Base-by-base conservation (phyloP, 345 rosid genomes). In the Citrus medica region DNA sequence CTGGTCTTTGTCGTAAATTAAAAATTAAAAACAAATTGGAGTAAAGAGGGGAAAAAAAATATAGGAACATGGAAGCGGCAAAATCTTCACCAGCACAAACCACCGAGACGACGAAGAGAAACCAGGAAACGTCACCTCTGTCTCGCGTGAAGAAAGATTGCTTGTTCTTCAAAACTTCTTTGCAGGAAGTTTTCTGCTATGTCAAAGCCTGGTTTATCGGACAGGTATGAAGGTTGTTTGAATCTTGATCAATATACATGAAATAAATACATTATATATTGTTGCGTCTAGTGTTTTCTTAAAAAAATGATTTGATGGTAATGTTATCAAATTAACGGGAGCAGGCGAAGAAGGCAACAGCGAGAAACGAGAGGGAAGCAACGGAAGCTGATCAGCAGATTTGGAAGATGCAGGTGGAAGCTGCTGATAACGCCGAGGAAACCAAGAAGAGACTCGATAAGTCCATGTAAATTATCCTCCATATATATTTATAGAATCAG, bases 351-450 rank as follows among this genome's bases (percentile, higher is more conserved):
- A 87, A 69, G 78, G 68, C 88, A 84, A 87, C 78, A 7, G 92
- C 94, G 27, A 86, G 79, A 79, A 87, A 79, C 75, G 93, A 92
- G 88, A 82, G 81, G 79, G 93, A 87, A 81, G 93, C 87, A 12
- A 60, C 89, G 1, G 88, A 85, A 33, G 92, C 92, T 56, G 86
- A 89, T 9, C 28, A 89, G 65, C 76, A 69, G 65, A 81, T 85
- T n/a, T 64, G 83, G 17, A 89, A 87, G 84, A 85, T 78, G 90
- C 92, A 89, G 81, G 89, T 88, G 51, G 89, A 90, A 35, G 93
- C 93, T 24, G 87, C 92, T 9, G 83, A 90, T 83, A 86, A 88
- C 25, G 91, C 92, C 6, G 92, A 87, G 78, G 83, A 80, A 21
- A 78, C 82, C 84, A 89, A 87, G 84, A 88, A 85, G 74, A 85